Conservation (phyloP, 2,329 filamentous ascomycete species). For the Blastomyces silverae region DNA sequence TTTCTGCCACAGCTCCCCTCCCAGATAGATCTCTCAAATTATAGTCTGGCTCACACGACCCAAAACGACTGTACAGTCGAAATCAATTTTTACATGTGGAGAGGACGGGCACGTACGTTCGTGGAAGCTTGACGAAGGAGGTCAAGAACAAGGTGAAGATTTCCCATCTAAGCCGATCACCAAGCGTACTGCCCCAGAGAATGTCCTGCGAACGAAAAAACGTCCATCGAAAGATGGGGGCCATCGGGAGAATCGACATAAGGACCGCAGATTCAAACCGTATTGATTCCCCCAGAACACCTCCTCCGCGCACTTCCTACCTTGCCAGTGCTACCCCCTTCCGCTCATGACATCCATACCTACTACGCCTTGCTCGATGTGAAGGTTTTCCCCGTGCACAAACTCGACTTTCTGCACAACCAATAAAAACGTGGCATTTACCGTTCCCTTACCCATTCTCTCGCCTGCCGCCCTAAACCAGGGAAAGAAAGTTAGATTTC, state of each 20-base stretch:
- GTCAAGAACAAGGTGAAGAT: conserved; percentile 12
- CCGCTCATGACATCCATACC: background rate
- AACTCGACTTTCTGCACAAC: background rate
- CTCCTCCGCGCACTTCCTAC: background rate
- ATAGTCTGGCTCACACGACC: background rate
- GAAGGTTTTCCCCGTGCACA: background rate
- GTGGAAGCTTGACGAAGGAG: conserved; percentile 29
- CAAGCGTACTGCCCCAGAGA: conserved; percentile 6
- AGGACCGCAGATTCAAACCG: conserved; percentile 36
- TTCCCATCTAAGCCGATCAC: conserved; percentile 6
- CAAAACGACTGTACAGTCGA: conserved; percentile 25
- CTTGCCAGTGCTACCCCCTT: background rate
- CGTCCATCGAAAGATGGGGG: conserved; percentile 28
- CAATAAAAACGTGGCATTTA: background rate
- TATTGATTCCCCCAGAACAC: conserved; percentile 25
- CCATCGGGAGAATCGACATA: conserved; percentile 28
- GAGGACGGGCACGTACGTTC: conserved; percentile 41
- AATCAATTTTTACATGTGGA: conserved; percentile 41
- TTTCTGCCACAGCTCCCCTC: background rate
- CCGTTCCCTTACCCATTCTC: background rate
- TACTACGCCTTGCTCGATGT: background rate
- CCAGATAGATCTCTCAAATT: conserved; percentile 1
- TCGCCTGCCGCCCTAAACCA: background rate
- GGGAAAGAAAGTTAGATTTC: background rate
- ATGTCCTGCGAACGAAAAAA: conserved; percentile 21